These are phyloP conservation scores for Capillidium rhysosporum DNA, from an alignment of 371 early-diverging fungal species.

Conservation along the genomic window DNA sequence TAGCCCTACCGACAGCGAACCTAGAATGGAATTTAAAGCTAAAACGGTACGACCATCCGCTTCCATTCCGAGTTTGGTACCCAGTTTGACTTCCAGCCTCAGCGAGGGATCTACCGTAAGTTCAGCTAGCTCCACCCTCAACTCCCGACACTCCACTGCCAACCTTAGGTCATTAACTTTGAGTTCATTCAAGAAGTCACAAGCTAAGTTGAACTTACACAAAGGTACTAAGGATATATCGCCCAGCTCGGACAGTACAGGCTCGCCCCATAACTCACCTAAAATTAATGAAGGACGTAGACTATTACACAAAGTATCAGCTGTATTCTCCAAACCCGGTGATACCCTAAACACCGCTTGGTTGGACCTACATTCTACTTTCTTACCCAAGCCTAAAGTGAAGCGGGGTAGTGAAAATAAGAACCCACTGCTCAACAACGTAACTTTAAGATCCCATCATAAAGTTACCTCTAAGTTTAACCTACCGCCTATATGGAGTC, in stretches of 20 bases:
- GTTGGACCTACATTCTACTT: conserved; percentile 3
- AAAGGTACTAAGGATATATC: neutral
- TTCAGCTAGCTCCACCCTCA: neutral
- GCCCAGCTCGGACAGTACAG: neutral
- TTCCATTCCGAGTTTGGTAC: neutral
- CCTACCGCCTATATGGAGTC: conserved; percentile 4
- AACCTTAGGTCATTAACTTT: neutral
- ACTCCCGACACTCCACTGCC: neutral
- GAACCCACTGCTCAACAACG: neutral
- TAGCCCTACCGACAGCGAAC: neutral
- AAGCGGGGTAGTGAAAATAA: neutral
- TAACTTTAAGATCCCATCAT: conserved; percentile 4
- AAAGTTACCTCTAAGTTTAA: neutral
- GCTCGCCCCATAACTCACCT: neutral
- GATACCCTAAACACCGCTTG: conserved; percentile 1
- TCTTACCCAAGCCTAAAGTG: neutral
- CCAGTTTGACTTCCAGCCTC: neutral
- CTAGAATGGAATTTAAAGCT: neutral
- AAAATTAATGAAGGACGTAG: neutral
- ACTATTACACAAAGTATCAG: neutral
- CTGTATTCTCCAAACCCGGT: neutral
- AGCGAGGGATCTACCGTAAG: neutral
- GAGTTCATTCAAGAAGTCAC: neutral
- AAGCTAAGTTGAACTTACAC: neutral
- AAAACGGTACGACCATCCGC: neutral